Evolutionary conservation across 2,329 filamentous ascomycete genomes (phyloP).

Genomic region (Ceratocystis destructans): DNA sequence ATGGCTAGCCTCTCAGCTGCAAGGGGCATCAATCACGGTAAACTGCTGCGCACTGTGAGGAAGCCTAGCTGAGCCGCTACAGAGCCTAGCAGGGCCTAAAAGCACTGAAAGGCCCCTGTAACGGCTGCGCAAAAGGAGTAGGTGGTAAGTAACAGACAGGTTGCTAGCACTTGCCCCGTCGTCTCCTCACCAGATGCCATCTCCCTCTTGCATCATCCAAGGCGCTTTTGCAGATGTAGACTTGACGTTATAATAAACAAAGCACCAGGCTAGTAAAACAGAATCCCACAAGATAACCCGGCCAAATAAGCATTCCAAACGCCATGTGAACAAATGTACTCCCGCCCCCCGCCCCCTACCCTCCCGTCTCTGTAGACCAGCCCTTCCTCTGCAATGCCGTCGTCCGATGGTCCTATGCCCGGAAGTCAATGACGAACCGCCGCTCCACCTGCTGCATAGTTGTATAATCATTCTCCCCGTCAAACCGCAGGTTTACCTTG

Average conservation of each 20-base stretch:
- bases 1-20: not conserved
- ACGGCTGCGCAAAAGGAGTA: not conserved
- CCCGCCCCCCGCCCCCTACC: not conserved
- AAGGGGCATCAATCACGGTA: not conserved
- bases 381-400: not conserved
- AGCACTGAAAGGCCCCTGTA: not conserved
- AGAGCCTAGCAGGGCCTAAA: not conserved
- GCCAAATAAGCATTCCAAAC: not conserved
- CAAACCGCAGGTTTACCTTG: constrained; percentile 57
- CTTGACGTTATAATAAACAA: not conserved
- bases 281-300: not conserved
- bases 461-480: constrained; percentile 61
- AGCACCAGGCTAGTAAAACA: not conserved
- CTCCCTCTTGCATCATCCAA: not conserved
- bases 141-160: not conserved
- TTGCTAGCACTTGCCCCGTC: not conserved
- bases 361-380: constrained; percentile 7
- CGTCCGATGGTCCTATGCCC: constrained; percentile 25
- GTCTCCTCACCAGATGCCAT: not conserved
- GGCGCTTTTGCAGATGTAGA: not conserved
- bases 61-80: not conserved
- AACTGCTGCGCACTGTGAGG: not conserved
- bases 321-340: constrained; percentile 3
- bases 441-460: constrained; percentile 64
- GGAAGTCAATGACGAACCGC: constrained; percentile 63